phyloP scores from a whole-genome alignment of 2,329 filamentous ascomycete species.

The Akanthomyces muscarius region DNA sequence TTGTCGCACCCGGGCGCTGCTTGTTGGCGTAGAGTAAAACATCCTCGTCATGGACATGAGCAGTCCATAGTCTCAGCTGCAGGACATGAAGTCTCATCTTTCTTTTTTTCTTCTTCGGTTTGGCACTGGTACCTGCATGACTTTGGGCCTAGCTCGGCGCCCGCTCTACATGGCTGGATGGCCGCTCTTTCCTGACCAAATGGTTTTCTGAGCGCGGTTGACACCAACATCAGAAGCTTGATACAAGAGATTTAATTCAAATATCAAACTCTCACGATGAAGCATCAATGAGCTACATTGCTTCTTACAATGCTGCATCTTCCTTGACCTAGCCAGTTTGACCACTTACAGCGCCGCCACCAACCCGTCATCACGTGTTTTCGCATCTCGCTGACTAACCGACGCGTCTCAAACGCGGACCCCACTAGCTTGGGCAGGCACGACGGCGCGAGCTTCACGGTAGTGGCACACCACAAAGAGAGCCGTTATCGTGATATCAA shows the following conservation, averaged over 20 bases:
- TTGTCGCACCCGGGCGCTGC: neutral
- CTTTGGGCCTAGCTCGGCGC: neutral
- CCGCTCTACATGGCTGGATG: neutral
- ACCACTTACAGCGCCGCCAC: neutral
- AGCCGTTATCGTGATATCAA: neutral
- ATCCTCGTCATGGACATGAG: neutral
- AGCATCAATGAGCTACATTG: neutral
- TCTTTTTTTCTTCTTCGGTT: neutral
- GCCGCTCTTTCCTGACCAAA: too few relatives aligned
- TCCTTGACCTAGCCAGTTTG: neutral
- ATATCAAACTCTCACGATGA: too few relatives aligned
- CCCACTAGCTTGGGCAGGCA: constrained; percentile 11
- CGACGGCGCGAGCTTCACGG: constrained; percentile 2
- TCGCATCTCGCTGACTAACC: constrained; percentile 20
- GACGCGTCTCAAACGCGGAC: constrained; percentile 18
- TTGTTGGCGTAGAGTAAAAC: neutral
- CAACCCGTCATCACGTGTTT: constrained; percentile 17
- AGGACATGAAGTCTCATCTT: neutral
- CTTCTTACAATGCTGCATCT: too few relatives aligned
- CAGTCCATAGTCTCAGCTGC: neutral
- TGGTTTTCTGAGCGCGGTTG: neutral
- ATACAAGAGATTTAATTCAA: too few relatives aligned
- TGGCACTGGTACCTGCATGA: neutral
- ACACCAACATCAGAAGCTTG: too few relatives aligned
- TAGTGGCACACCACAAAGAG: neutral